Base-by-base conservation (phyloP, 257 asterid genomes). In the Salvia hispanica region DNA sequence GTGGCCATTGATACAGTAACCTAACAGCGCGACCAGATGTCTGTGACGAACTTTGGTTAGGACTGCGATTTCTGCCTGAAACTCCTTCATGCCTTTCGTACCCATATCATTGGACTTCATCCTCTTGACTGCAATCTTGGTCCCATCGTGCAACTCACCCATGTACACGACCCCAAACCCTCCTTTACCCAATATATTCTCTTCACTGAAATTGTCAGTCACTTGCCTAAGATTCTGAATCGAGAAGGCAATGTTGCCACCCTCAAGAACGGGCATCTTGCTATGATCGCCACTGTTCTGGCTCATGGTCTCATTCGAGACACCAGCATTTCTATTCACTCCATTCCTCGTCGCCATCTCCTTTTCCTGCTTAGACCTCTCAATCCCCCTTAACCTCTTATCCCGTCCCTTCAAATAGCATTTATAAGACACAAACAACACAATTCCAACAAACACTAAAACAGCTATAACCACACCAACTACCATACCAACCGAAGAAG, bases 1-100 rank as follows among this genome's bases (percentile, higher is more conserved):
- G 8, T 72, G 77, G 2, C 95, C 98, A 60, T 93, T 93, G 34
- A 86, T 73, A 70, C 98, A 93, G 59, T 64, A 93, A 7, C 98
- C 98, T 34, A 93, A 83, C 52, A 93, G 98, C 8, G 97, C 97
- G 70, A 93, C 98, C 78, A 93, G 82, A 80, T 93, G 98, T 59
- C 97, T 72, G 45, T 93, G 98, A 68, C 96, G 75, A 69, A 93
- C 97, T 79, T 93, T 93, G 14, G 98, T 86, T 37, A 93, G 97
- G 16, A 93, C 97, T 3, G 85, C 96, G 4, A 93, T 90, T 73
- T 93, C 97, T 4, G 98, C 90, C 77, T 88, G 97, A 75, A 93
- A 93, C 78, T 93, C 99, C 0, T 79, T 88, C 94, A 90, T 78
- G 8, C 99, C 99, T 79, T 90, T 93, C 1, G 89, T 84, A 8